These are phyloP conservation scores for Stevia rebaudiana DNA, from an alignment of 140 eudicot genomes.

Conservation along the genomic window DNA sequence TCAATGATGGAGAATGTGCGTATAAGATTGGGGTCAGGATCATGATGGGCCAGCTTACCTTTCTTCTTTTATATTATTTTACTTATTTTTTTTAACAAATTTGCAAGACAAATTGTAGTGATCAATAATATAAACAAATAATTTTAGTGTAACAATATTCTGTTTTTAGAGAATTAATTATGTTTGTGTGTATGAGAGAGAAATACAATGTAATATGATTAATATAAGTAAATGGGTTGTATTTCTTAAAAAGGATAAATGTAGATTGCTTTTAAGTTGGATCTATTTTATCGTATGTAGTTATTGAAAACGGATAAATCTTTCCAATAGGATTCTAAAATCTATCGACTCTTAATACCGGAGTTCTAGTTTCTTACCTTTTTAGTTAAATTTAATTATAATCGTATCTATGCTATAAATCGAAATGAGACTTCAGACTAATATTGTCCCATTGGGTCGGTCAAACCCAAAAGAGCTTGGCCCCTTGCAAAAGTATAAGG, in stretches of 20 bases:
- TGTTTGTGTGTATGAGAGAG: too few relatives aligned
- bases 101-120: not conserved
- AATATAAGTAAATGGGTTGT: too few relatives aligned
- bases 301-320: too few relatives aligned
- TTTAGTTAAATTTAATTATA: not conserved
- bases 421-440: conserved; percentile 26
- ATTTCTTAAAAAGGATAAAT: too few relatives aligned
- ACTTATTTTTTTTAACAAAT: not conserved
- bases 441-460: conserved; percentile 15
- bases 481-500: conserved; percentile 28
- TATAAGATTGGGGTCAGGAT: conserved; percentile 1
- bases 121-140: not conserved
- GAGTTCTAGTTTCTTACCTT: too few relatives aligned
- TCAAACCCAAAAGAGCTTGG: conserved; percentile 29
- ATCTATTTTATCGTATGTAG: too few relatives aligned
- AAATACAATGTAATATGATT: too few relatives aligned
- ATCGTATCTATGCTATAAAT: not conserved
- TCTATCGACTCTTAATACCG: too few relatives aligned
- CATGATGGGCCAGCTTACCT: conserved; percentile 6
- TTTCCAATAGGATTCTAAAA: too few relatives aligned
- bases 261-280: too few relatives aligned
- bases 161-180: not conserved
- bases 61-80: not conserved
- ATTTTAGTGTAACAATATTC: not conserved
- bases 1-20: conserved; percentile 7